Evolutionary conservation across 2,329 filamentous ascomycete species (phyloP).

Genomic region (Aspergillus transmontanensis): DNA sequence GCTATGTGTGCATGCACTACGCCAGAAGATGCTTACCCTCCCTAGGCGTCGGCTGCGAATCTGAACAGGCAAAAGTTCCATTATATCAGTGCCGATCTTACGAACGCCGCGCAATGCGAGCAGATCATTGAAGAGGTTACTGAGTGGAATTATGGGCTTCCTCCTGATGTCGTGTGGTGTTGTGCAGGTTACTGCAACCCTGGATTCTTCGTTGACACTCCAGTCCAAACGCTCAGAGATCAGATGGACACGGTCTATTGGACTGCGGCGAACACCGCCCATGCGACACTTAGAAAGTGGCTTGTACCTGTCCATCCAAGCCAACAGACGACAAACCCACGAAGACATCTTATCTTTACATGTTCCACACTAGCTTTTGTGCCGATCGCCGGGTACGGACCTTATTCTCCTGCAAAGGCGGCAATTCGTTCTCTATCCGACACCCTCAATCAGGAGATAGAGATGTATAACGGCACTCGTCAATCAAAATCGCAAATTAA

Average conservation of each 20-base stretch:
- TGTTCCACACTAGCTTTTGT: conserved; percentile 75
- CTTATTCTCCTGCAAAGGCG: conserved; percentile 83
- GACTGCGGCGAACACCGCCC: conserved; percentile 81
- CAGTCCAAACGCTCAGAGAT: conserved; percentile 65
- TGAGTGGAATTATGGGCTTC: conserved; percentile 72
- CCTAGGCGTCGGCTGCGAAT: conserved; percentile 65
- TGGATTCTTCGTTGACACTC: conserved; percentile 74
- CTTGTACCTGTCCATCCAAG: conserved; percentile 48
- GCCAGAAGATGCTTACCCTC: conserved; percentile 20
- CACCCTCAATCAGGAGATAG: conserved; percentile 77
- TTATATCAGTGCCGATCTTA: conserved; percentile 81
- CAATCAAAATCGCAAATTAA: conserved; percentile 38
- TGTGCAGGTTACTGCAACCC: conserved; percentile 76
- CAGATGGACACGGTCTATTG: conserved; percentile 96
- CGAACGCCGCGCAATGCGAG: conserved; percentile 67
- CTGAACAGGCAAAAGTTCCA: conserved; percentile 74
- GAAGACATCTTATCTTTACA: conserved; percentile 84
- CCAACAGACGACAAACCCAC: conserved; percentile 35
- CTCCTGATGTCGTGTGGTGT: conserved; percentile 89
- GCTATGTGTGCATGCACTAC: background rate
- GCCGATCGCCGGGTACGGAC: conserved; percentile 76
- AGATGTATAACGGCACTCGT: conserved; percentile 75
- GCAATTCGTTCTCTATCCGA: conserved; percentile 84
- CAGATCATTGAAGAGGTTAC: conserved; percentile 72
- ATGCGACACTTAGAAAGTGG: conserved; percentile 77